Evolutionary conservation across 1,139 yeast genomes (phyloP).

Genomic region (Suhomyces bribrorum): DNA sequence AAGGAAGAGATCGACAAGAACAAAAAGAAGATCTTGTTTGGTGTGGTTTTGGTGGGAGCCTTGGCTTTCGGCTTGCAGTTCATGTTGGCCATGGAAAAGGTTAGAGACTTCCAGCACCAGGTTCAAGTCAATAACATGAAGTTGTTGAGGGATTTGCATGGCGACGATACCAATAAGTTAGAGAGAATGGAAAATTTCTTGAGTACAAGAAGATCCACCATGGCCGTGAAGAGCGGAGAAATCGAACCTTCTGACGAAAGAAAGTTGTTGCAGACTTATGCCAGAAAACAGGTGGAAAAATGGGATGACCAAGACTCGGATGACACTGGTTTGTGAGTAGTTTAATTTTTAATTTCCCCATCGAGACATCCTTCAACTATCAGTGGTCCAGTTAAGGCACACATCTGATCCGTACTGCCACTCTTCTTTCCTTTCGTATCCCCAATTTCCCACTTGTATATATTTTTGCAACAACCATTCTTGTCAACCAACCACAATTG

Average conservation of each 20-base stretch:
- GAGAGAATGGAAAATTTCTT: constrained; percentile 59
- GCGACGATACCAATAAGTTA: constrained; percentile 41
- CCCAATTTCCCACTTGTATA: no score
- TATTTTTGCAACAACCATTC: no score
- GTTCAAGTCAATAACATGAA: constrained; percentile 42
- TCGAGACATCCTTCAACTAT: no score
- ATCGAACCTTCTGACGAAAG: constrained; percentile 23
- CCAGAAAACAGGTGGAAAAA: constrained; percentile 27
- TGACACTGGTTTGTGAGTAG: not conserved
- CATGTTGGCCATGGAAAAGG: constrained; percentile 42
- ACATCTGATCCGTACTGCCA: no score
- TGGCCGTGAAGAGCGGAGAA: constrained; percentile 25
- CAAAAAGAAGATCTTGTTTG: constrained; percentile 46
- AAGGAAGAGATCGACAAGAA: constrained; percentile 46
- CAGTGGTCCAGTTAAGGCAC: no score
- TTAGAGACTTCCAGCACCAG: constrained; percentile 33
- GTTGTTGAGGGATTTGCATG: constrained; percentile 47
- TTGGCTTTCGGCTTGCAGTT: constrained; percentile 47
- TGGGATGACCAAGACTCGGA: constrained; percentile 14
- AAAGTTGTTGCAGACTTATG: constrained; percentile 35
- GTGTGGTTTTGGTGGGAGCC: constrained; percentile 42
- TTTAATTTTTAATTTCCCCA: not conserved
- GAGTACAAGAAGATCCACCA: constrained; percentile 53
- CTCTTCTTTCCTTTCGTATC: no score
- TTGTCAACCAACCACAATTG: no score